Base-by-base conservation (phyloP, 2,329 filamentous ascomycete species). In the Exophiala mesophila region DNA sequence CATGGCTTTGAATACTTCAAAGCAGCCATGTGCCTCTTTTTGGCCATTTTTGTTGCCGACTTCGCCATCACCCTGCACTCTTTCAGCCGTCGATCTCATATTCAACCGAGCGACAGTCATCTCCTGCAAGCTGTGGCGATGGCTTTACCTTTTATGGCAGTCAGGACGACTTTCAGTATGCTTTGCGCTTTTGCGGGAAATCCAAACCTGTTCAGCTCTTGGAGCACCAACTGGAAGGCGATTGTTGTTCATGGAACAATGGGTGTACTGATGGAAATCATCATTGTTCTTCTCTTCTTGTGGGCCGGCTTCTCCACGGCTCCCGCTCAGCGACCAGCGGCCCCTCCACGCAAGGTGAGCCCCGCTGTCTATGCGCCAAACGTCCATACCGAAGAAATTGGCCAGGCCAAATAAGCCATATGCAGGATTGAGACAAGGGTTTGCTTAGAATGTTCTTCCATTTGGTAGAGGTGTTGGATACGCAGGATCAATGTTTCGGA, bases 211-310 rank as follows among this genome's bases (percentile, higher is more conserved):
- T 78, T 78, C 59, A 72, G 62, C 45, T 53, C 63, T 16, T 50
- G 68, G 17, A 61, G 53, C 19, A 18, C 35, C 13, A 41, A 46
- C n/a, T 28, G 47, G 20, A 68, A 70, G 10, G 63, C 61, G 28
- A 46, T 61, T 19, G 64, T 63, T 2, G 60, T 73, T 16, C 47
- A 65, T 12, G 55, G 75, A 5, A 65, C 68, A 29, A 70, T 77
- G 65, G 62, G 67, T 4, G 60, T 75, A 5, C 44, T 76, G 17
- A 69, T 73, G 61, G 74, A 79, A 57, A 64, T 77, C 28, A 54
- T 66, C 5, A 63, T 73, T 15, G 64, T 74, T 2, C 32, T 63
- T 3, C 61, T 71, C 26, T 68, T 58, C 28, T 54, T 67, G n/a
- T 56, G 50, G n/a, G 49, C 57, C 7, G 60, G 63, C 1, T 47